Percentiles rank a stretch among this genome's conserved stretches.
Evolutionary conservation across 805 yeast species (phyloP).

Genomic region (Schwanniomyces sp.): DNA sequence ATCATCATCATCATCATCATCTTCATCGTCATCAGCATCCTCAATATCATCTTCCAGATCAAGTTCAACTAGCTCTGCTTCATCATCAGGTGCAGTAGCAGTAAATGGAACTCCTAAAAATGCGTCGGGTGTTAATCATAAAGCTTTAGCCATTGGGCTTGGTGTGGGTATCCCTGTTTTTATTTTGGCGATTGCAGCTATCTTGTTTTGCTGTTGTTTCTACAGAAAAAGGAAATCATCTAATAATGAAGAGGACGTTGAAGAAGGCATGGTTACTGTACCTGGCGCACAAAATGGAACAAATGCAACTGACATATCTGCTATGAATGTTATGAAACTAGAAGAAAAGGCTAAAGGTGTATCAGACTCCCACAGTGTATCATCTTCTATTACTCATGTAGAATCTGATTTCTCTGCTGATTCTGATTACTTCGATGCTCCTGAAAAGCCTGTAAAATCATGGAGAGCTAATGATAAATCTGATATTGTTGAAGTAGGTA

Average conservation of each 20-base stretch:
- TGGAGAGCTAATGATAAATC: conserved; percentile 43
- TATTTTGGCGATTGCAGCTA: conserved; percentile 46
- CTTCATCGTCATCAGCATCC: conserved; percentile 21
- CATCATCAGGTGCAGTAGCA: conserved; percentile 22
- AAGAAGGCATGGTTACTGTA: conserved; percentile 26
- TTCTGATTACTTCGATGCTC: conserved; percentile 30
- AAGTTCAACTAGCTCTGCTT: conserved; percentile 25
- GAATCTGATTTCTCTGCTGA: conserved; percentile 30
- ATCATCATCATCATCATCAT: conserved; percentile 16
- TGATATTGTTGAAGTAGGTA: conserved; percentile 13
- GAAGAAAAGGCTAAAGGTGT: conserved; percentile 37
- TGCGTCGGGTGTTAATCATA: conserved; percentile 28
- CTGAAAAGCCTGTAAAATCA: conserved; percentile 39
- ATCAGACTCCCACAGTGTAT: conserved; percentile 29
- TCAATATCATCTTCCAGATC: conserved; percentile 11
- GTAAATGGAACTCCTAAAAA: not conserved
- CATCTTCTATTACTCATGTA: conserved; percentile 56
- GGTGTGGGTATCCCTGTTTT: conserved; percentile 82
- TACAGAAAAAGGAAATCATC: conserved; percentile 25
- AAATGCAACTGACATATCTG: conserved; percentile 23
- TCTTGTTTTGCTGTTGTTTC: conserved; percentile 56
- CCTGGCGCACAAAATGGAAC: conserved; percentile 20
- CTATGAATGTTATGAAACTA: conserved; percentile 49
- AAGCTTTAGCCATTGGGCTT: conserved; percentile 79
- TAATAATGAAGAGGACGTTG: conserved; percentile 12